Base-by-base conservation (phyloP, 305 asterid genomes). In the Lippia alba region DNA sequence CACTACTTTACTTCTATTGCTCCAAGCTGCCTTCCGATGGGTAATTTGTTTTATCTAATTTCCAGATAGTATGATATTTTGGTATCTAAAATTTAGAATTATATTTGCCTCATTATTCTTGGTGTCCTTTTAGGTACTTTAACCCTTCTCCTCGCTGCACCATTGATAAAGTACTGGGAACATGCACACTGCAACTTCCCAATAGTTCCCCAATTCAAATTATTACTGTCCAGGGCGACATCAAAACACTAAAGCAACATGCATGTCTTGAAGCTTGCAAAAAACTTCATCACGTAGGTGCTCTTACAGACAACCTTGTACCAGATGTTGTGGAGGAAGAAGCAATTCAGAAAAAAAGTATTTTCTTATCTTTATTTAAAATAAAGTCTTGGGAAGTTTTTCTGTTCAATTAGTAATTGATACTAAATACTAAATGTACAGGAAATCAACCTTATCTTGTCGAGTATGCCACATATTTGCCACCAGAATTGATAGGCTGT, bases 231-330 rank as follows among this genome's bases (percentile, higher is more conserved):
- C 55, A 70, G 30, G 94, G 90, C 18, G 67, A 70, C 40, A 0
- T 20, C 53, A 84, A 85, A 76, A 50, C 58, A 6, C 71, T 85
- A 57, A 94, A 76, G 87, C 91, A 86, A 80, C 86, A 84, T 32
- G 98, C 90, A 39, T 89, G 93, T 80, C 76, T 94, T 11, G 91
- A 88, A 85, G 97, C 96, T 50, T 94, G 98, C 77, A 90, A 82
- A 80, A 70, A 86, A 69, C 97, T 94, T 70, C 94, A 94, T 82
- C 53, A 78, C 66, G 78, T 80, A 50, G 79, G 86, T 61, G 87
- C 91, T 6, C 70, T 94, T 70, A 91, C 96, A 0, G 87, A 91
- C 75, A 24, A 83, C 62, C 97, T 94, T 68, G 92, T 91, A 62
- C 98, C 98, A 0, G 91, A 86, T 80, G 84, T 88, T 6, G 81